These are phyloP conservation scores for Panicum miliaceum DNA, from an alignment of 176 grass and related monocot genomes.

Conservation along the genomic window DNA sequence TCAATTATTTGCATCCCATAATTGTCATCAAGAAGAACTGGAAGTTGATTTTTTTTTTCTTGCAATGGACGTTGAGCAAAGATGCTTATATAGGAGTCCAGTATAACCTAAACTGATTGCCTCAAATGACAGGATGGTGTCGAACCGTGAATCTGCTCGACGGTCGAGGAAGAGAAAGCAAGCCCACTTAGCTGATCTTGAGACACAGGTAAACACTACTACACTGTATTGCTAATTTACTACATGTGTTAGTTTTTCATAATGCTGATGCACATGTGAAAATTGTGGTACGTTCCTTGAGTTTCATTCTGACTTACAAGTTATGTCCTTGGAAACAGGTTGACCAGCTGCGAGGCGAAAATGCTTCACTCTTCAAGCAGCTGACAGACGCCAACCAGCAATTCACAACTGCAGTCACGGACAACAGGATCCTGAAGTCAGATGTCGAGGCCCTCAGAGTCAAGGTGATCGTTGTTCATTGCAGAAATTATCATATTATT, in stretches of 20 bases:
- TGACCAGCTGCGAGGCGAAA: constrained; percentile 76
- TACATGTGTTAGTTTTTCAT: not conserved
- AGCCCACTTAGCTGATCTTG: constrained; percentile 82
- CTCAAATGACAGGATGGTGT: constrained; percentile 76
- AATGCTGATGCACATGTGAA: not conserved
- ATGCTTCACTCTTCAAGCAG: constrained; percentile 77
- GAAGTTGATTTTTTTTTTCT: not conserved
- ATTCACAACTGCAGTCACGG: constrained; percentile 67
- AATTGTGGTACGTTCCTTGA: not conserved
- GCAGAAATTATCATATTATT: not conserved
- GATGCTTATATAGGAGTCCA: not conserved
- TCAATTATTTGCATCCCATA: not conserved
- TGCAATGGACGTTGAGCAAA: not conserved
- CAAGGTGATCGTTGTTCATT: constrained; percentile 51
- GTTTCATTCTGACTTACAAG: not conserved
- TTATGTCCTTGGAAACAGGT: constrained; percentile 52
- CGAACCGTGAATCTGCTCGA: constrained; percentile 91
- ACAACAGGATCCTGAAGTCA: constrained; percentile 90
- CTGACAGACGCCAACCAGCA: constrained; percentile 75
- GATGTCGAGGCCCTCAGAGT: constrained; percentile 76
- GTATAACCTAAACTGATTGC: not conserved
- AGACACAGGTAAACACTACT: constrained; percentile 62
- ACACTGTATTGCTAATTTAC: not conserved
- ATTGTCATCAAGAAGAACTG: not conserved
- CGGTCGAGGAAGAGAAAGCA: constrained; percentile 96